Conservation (phyloP, 768 basidiomycete genomes). For the Suillus hirtellus region DNA sequence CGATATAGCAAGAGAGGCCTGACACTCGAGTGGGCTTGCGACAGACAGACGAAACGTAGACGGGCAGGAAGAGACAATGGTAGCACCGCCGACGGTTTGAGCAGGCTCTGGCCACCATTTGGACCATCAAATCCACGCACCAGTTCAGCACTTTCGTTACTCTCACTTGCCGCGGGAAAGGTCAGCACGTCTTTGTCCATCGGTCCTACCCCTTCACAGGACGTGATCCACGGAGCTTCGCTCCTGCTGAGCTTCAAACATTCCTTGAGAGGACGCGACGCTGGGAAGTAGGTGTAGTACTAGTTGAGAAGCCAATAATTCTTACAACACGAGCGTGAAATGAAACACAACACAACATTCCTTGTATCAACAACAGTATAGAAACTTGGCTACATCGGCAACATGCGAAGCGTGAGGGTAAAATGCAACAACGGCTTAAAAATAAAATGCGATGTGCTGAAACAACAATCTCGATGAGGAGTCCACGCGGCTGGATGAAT, state of each 20-base stretch:
- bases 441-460: slow-evolving; percentile 25
- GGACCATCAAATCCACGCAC: slow-evolving; percentile 15
- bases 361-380: slow-evolving; percentile 8
- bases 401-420: slow-evolving; percentile 21
- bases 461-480: slow-evolving; percentile 18
- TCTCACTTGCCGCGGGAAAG: slow-evolving; percentile 27
- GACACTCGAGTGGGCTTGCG: slow-evolving; percentile 49
- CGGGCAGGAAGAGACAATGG: slow-evolving; percentile 22
- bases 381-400: slow-evolving; percentile 31
- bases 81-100: background rate
- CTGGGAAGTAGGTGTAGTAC: background rate
- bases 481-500: slow-evolving; percentile 13
- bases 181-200: slow-evolving; percentile 4
- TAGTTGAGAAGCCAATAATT: background rate
- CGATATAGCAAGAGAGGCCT: slow-evolving; percentile 25
- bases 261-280: slow-evolving; percentile 19
- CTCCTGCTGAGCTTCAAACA: slow-evolving; percentile 32
- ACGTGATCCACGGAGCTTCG: slow-evolving; percentile 30
- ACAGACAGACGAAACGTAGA: slow-evolving; percentile 39
- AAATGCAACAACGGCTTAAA: slow-evolving; percentile 29
- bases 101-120: background rate
- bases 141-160: slow-evolving; percentile 31
- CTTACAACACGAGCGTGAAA: background rate
- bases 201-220: slow-evolving; percentile 14
- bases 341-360: background rate